Evolutionary conservation across 768 basidiomycete species (phyloP).

Genomic region (Trametes coccinea): DNA sequence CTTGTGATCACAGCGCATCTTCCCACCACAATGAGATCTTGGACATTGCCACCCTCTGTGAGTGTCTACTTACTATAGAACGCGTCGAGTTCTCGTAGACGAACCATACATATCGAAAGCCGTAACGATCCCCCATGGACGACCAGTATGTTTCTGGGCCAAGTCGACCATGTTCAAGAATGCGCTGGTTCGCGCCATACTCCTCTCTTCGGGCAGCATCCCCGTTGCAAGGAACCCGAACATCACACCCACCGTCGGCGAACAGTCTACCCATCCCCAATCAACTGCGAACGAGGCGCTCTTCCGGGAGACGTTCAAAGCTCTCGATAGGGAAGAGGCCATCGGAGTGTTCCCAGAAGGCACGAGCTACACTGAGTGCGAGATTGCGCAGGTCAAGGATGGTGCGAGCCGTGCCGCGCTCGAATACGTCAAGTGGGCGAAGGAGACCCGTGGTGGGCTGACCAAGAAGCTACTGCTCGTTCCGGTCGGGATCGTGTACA

Average conservation of each 20-base stretch:
- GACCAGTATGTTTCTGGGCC: conserved; percentile 90
- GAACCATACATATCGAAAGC: conserved; percentile 38
- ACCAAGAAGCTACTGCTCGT: conserved; percentile 48
- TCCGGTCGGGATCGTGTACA: conserved; percentile 89
- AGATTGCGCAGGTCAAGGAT: conserved; percentile 88
- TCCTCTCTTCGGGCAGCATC: conserved; percentile 90
- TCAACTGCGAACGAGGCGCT: conserved; percentile 60
- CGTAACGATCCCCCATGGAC: conserved; percentile 75
- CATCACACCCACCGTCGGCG: conserved; percentile 6
- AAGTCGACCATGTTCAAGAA: conserved; percentile 88
- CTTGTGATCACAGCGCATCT: conserved; percentile 11
- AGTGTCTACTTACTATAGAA: conserved; percentile 30
- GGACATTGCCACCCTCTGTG: conserved; percentile 80
- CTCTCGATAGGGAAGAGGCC: conserved; percentile 70
- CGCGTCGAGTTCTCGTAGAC: conserved; percentile 5
- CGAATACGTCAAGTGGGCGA: conserved; percentile 79
- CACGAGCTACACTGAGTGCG: conserved; percentile 89
- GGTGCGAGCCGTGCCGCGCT: conserved; percentile 93
- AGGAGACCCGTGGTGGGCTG: conserved; percentile 44
- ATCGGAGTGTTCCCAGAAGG: conserved; percentile 96
- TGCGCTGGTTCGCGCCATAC: conserved; percentile 67
- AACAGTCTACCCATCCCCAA: conserved; percentile 4
- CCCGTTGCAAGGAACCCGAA: conserved; percentile 82
- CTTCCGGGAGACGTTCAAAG: conserved; percentile 88
- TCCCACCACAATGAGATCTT: conserved; percentile 92